A percentile compares a stretch with the other conserved stretches of the same genome.
Conservation (phyloP, 306 rosid genomes). For the Corylus heterophylla region DNA sequence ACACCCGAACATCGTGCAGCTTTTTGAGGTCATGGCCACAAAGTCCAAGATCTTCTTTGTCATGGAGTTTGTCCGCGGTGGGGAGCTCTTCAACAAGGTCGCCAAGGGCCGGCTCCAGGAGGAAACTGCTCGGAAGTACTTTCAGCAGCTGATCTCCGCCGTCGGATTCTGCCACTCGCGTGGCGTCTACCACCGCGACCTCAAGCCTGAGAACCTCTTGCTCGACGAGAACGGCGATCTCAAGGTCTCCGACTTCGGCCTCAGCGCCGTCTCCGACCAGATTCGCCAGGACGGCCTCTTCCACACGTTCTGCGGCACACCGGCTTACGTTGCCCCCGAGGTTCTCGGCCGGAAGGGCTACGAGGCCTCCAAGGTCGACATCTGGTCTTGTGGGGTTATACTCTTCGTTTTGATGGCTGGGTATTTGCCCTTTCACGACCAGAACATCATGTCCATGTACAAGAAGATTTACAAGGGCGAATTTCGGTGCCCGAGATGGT, state of each 20-base stretch:
- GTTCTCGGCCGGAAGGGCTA: slow-evolving; percentile 79
- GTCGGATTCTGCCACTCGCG: slow-evolving; percentile 88
- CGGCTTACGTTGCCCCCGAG: slow-evolving; percentile 97
- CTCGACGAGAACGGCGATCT: slow-evolving; percentile 79
- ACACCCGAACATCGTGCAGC: slow-evolving; percentile 88
- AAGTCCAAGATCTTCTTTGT: slow-evolving; percentile 90
- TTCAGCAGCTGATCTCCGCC: slow-evolving; percentile 85
- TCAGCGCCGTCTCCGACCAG: slow-evolving; percentile 88
- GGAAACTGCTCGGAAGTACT: slow-evolving; percentile 72
- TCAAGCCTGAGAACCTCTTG: slow-evolving; percentile 79
- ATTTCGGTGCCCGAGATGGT: slow-evolving; percentile 86
- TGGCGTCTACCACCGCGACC: slow-evolving; percentile 85
- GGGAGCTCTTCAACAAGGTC: slow-evolving; percentile 93
- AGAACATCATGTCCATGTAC: slow-evolving; percentile 86
- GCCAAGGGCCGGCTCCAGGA: slow-evolving; percentile 85
- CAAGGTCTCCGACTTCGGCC: slow-evolving; percentile 85
- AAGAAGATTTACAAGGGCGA: slow-evolving; percentile 88
- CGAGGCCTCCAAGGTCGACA: slow-evolving; percentile 83
- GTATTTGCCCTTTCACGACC: slow-evolving; percentile 85
- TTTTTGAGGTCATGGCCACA: slow-evolving; percentile 95
- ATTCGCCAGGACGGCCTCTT: slow-evolving; percentile 85
- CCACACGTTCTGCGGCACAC: slow-evolving; percentile 93
- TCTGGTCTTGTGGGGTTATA: slow-evolving; percentile 92
- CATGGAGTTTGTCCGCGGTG: slow-evolving; percentile 91
- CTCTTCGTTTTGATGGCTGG: slow-evolving; percentile 94